Evolutionary conservation across 352 stramenopile genomes (phyloP).

Genomic region (Globisporangium middletonii): DNA sequence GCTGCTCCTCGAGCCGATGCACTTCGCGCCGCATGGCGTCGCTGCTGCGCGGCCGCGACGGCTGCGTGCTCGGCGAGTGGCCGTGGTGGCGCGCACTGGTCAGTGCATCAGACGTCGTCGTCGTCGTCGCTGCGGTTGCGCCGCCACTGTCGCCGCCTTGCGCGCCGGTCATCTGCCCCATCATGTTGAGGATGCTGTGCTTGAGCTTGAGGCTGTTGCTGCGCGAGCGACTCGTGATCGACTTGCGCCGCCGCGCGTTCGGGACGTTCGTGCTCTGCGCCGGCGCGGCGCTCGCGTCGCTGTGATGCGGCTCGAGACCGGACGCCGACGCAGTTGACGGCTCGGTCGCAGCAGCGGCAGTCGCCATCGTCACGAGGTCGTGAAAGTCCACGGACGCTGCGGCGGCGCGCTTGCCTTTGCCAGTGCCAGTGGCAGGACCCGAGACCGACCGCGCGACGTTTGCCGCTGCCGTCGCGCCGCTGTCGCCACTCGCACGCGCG

Average conservation of each 20-base stretch:
- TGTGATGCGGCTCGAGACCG: neutral
- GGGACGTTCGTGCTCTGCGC: conserved; percentile 19
- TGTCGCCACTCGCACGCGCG: conserved; percentile 9
- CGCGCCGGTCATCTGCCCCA: conserved; percentile 44
- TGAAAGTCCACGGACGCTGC: conserved; percentile 40
- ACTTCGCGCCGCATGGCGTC: conserved; percentile 55
- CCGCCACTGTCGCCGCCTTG: conserved; percentile 25
- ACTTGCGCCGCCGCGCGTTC: conserved; percentile 44
- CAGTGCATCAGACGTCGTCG: neutral
- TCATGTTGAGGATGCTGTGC: conserved; percentile 57
- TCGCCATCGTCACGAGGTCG: conserved; percentile 36
- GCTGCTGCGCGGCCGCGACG: conserved; percentile 14
- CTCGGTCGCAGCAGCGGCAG: conserved; percentile 14
- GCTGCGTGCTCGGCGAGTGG: conserved; percentile 2
- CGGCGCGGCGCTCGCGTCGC: neutral
- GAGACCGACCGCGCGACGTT: conserved; percentile 8
- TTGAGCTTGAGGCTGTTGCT: conserved; percentile 59
- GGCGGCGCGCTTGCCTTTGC: conserved; percentile 11
- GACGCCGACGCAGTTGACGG: neutral
- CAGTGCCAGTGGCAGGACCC: neutral
- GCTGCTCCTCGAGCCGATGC: conserved; percentile 49
- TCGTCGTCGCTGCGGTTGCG: neutral
- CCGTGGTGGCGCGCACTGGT: neutral
- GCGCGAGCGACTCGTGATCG: conserved; percentile 43
- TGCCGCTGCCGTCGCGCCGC: neutral